A percentile compares a stretch with the other conserved stretches of the same genome.
phyloP scores from a whole-genome alignment of 2,329 filamentous ascomycete species.

The Penicillium digitatum region DNA sequence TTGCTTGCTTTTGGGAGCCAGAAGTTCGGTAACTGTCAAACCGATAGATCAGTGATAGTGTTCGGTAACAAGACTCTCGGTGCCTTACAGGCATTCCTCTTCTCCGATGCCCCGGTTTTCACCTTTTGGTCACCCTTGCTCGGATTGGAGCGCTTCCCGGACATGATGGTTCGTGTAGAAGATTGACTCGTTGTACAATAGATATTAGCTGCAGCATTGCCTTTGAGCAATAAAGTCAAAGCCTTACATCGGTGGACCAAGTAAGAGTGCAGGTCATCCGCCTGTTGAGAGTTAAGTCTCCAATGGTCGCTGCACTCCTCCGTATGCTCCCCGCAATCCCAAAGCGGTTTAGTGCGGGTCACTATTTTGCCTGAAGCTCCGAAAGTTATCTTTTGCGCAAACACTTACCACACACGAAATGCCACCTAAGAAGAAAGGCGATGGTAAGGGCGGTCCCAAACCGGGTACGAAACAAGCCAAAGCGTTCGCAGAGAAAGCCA shows the following conservation, averaged over 20 bases:
- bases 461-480: slow-evolving; percentile 42
- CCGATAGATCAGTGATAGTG: background rate
- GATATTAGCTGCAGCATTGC: background rate
- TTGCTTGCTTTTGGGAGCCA: slow-evolving; percentile 49
- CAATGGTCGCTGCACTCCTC: background rate
- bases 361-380: slow-evolving; percentile 10
- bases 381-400: slow-evolving; percentile 11
- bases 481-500: slow-evolving; percentile 34
- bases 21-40: slow-evolving; percentile 51
- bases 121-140: background rate
- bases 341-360: slow-evolving; percentile 34
- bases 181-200: background rate
- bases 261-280: background rate
- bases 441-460: slow-evolving; percentile 39
- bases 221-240: background rate
- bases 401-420: slow-evolving; percentile 24
- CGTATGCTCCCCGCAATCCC: slow-evolving; percentile 22
- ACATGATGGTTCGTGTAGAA: background rate
- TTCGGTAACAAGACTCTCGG: background rate
- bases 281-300: background rate
- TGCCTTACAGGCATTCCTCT: slow-evolving; percentile 39
- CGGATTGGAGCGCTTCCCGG: background rate
- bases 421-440: slow-evolving; percentile 43
- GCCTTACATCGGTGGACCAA: background rate
- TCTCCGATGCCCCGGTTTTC: slow-evolving; percentile 20